Evolutionary conservation across 768 basidiomycete genomes (phyloP).

Genomic region (Trametopsis cervina): DNA sequence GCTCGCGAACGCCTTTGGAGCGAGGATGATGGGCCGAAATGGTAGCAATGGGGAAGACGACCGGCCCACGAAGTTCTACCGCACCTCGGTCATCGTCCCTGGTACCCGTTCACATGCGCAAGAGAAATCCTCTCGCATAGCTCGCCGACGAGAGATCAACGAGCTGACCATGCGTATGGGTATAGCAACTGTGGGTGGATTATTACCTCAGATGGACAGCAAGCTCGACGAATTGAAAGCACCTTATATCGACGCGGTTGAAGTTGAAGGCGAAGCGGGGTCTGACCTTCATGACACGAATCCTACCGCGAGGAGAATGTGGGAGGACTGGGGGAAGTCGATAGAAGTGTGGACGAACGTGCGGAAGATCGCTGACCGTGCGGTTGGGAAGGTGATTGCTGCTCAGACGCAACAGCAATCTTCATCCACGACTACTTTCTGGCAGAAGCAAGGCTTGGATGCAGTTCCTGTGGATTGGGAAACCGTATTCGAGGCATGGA

Average conservation of each 20-base stretch:
- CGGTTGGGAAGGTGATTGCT: constrained; percentile 58
- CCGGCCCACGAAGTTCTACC: constrained; percentile 42
- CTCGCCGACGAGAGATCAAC: constrained; percentile 68
- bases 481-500: constrained; percentile 62
- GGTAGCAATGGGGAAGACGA: constrained; percentile 12
- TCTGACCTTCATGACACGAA: not conserved
- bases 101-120: constrained; percentile 40
- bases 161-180: constrained; percentile 82
- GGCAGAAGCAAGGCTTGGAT: constrained; percentile 36
- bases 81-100: constrained; percentile 67
- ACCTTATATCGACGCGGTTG: constrained; percentile 13
- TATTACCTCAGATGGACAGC: constrained; percentile 36
- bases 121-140: constrained; percentile 53
- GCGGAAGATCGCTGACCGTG: constrained; percentile 67
- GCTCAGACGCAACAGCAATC: constrained; percentile 16
- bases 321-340: constrained; percentile 62
- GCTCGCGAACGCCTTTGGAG: constrained; percentile 21
- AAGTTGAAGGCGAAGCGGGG: constrained; percentile 14
- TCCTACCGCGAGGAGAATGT: constrained; percentile 30
- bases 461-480: constrained; percentile 61
- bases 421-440: constrained; percentile 16
- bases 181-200: constrained; percentile 67
- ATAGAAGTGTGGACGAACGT: constrained; percentile 67
- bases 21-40: constrained; percentile 13
- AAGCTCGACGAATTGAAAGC: constrained; percentile 4